A percentile compares a stretch with the other conserved stretches of the same genome.
phyloP scores from a whole-genome alignment of 1,139 yeast species.

The Suhomyces coccinellae region DNA sequence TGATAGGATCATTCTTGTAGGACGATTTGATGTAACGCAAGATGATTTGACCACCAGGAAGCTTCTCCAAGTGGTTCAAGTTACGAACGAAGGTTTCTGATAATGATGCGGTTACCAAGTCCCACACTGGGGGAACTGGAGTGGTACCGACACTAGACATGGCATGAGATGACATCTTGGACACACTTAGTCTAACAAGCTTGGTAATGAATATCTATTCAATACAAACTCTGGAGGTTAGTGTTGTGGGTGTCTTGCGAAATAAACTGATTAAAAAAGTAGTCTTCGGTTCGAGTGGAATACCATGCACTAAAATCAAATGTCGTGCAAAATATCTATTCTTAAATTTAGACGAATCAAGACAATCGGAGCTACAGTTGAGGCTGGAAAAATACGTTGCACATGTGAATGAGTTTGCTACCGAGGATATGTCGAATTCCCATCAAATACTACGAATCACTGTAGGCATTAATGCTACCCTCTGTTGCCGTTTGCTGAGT shows the following conservation, averaged over 20 bases:
- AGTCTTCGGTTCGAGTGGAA: neutral
- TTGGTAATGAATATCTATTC: neutral
- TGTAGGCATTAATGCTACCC: neutral
- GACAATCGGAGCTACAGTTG: too few species aligned
- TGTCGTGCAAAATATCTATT: neutral
- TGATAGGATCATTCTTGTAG: constrained; percentile 89
- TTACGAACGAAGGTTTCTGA: constrained; percentile 38
- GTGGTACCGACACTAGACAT: constrained; percentile 3
- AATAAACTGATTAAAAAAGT: neutral
- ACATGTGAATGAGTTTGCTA: too few species aligned
- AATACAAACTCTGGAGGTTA: too few species aligned
- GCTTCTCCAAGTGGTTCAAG: constrained; percentile 35
- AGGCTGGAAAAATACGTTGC: too few species aligned
- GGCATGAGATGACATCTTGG: constrained; percentile 7
- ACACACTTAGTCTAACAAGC: neutral
- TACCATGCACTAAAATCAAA: neutral
- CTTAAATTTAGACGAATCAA: neutral
- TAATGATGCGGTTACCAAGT: constrained; percentile 35
- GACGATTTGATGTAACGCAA: constrained; percentile 83
- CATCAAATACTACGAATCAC: neutral
- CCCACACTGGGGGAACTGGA: constrained; percentile 39
- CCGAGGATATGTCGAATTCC: too few species aligned
- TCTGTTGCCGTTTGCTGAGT: too few species aligned
- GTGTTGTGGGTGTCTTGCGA: neutral
- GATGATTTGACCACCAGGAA: constrained; percentile 83